Evolutionary conservation across 2,329 filamentous ascomycete genomes (phyloP).

Genomic region (Hypoxylon sp.): DNA sequence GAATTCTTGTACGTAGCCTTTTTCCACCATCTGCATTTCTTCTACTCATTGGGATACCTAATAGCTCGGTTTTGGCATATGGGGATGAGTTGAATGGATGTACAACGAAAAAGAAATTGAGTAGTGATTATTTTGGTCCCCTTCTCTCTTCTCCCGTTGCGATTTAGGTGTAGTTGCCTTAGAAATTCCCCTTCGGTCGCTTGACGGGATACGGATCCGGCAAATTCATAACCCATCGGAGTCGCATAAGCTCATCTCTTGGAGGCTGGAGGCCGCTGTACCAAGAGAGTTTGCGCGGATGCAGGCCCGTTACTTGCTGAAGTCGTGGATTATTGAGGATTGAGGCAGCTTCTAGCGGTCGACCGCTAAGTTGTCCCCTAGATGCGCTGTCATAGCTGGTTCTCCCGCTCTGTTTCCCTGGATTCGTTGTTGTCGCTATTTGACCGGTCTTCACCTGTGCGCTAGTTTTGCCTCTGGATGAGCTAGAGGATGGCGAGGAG

Average conservation of each 20-base stretch:
- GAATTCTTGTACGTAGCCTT: constrained; percentile 36
- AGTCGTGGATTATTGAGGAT: constrained; percentile 41
- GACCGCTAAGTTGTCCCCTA: not conserved
- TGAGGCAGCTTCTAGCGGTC: constrained; percentile 31
- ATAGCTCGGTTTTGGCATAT: constrained; percentile 31
- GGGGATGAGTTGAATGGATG: constrained; percentile 27
- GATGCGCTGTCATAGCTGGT: not conserved
- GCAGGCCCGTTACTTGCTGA: constrained; percentile 46
- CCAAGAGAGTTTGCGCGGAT: constrained; percentile 36
- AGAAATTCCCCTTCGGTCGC: constrained; percentile 43
- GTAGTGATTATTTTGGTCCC: constrained; percentile 28
- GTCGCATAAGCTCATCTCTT: constrained; percentile 40
- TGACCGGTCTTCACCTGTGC: not conserved
- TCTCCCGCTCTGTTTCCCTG: not conserved
- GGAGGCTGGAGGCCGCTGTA: constrained; percentile 39
- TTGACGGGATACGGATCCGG: constrained; percentile 44
- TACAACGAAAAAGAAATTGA: constrained; percentile 30
- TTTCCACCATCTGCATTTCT: constrained; percentile 9
- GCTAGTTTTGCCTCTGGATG: constrained; percentile 6
- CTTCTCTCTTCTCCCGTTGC: constrained; percentile 3
- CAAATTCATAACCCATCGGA: constrained; percentile 44
- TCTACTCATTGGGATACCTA: constrained; percentile 29
- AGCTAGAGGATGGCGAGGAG: constrained; percentile 1
- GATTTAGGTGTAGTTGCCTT: not conserved
- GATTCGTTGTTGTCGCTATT: constrained; percentile 1